phyloP scores from a whole-genome alignment of 257 asterid genomes.

The Solanum acaule region DNA sequence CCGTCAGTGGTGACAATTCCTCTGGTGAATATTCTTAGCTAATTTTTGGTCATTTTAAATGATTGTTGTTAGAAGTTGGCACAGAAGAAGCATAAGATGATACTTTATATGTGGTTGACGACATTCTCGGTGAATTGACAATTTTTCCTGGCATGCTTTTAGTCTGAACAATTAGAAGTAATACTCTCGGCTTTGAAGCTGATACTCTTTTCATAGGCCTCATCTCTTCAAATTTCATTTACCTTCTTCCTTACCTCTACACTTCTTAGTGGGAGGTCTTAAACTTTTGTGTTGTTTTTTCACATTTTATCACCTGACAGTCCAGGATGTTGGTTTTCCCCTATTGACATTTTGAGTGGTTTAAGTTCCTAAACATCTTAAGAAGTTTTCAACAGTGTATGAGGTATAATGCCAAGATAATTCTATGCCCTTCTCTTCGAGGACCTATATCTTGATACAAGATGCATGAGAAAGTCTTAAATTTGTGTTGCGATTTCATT shows the following conservation, averaged over 20 bases:
- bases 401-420: neutral
- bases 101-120: neutral
- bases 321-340: neutral
- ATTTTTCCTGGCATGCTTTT: neutral
- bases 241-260: neutral
- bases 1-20: constrained; percentile 78
- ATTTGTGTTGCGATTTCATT: neutral
- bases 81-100: neutral
- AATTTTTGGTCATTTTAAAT: neutral
- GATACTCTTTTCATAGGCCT: neutral
- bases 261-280: neutral
- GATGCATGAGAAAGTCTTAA: neutral
- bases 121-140: neutral
- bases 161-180: neutral
- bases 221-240: neutral
- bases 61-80: neutral
- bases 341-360: neutral
- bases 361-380: neutral
- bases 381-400: neutral
- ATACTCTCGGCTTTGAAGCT: neutral
- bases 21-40: constrained; percentile 45
- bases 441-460: neutral
- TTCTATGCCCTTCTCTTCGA: neutral
- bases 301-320: neutral
- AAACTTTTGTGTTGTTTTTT: neutral